Percentiles rank a stretch among this genome's conserved stretches.
These are phyloP conservation scores for Monosporascus cannonballus DNA, from an alignment of 2,329 filamentous ascomycete species.

Conservation along the genomic window DNA sequence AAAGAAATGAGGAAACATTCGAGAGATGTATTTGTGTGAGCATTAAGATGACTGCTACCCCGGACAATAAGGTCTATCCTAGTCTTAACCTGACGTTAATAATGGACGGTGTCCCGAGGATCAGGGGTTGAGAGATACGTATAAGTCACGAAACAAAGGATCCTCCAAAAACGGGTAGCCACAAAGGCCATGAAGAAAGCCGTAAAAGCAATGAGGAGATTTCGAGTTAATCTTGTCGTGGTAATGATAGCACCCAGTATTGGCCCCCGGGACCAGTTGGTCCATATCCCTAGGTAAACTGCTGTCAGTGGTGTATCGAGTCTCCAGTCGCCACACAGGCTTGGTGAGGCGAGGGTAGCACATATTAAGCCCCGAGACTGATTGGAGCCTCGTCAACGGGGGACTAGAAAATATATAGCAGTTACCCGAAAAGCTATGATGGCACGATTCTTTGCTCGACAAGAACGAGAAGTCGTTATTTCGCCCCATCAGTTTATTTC, in stretches of 20 bases:
- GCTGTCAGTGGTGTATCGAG: too few species aligned
- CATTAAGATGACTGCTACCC: too few species aligned
- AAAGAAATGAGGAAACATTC: background rate
- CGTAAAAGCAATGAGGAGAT: conserved; percentile 10
- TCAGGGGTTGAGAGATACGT: conserved; percentile 1
- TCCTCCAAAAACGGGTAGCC: conserved; percentile 10
- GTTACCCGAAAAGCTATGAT: too few species aligned
- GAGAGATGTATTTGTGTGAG: background rate
- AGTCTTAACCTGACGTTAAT: conserved; percentile 8
- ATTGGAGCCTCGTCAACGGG: too few species aligned
- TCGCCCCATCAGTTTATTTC: too few species aligned
- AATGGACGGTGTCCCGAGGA: conserved; percentile 3
- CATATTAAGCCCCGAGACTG: too few species aligned
- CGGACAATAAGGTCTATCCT: too few species aligned
- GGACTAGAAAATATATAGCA: too few species aligned
- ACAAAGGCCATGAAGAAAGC: conserved; percentile 13
- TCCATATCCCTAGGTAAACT: conserved; percentile 10
- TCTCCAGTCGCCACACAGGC: too few species aligned
- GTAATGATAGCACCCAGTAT: conserved; percentile 10
- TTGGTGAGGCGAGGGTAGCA: too few species aligned
- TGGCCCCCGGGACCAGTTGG: conserved; percentile 8
- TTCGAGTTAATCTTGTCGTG: background rate
- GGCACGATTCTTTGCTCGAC: too few species aligned
- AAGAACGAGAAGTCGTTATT: too few species aligned
- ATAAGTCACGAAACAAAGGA: conserved; percentile 9